A percentile compares a stretch with the other conserved stretches of the same genome.
phyloP scores from a whole-genome alignment of 495 filamentous ascomycete genomes.

The Penicillium mononematosum region DNA sequence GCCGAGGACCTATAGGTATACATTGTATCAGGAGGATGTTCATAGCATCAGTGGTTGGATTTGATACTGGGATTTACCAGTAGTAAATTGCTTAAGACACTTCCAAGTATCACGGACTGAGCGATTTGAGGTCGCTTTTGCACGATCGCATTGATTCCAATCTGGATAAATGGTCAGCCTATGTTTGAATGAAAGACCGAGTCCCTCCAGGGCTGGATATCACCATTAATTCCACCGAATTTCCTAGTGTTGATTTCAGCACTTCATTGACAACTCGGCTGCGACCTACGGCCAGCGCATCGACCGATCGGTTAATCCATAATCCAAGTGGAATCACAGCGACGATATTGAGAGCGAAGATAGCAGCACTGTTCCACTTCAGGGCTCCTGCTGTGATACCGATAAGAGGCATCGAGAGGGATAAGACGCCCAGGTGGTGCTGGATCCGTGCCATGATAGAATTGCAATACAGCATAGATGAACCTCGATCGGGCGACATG shows the following conservation, averaged over 20 bases:
- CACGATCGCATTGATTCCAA: conserved; percentile 21
- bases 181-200: background rate
- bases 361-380: background rate
- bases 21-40: background rate
- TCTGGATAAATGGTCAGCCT: conserved; percentile 6
- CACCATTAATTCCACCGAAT: conserved; percentile 29
- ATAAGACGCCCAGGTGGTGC: background rate
- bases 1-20: conserved; percentile 20
- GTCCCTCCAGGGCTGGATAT: background rate
- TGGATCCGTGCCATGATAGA: background rate
- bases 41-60: background rate
- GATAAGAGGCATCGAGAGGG: conserved; percentile 9
- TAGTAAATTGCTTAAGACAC: conserved; percentile 26
- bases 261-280: conserved; percentile 17
- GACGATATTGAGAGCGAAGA: conserved; percentile 25
- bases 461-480: background rate
- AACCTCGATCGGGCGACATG: background rate
- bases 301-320: conserved; percentile 21
- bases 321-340: conserved; percentile 18
- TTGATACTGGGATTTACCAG: conserved; percentile 12
- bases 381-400: conserved; percentile 17
- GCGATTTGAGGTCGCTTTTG: conserved; percentile 15
- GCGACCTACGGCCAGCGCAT: conserved; percentile 14
- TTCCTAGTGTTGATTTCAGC: conserved; percentile 31
- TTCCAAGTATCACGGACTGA: conserved; percentile 24